Percentiles rank a stretch among this genome's conserved stretches.
Evolutionary conservation across 345 rosid genomes (phyloP).

Genomic region (Psidium friedrichsthalianum): DNA sequence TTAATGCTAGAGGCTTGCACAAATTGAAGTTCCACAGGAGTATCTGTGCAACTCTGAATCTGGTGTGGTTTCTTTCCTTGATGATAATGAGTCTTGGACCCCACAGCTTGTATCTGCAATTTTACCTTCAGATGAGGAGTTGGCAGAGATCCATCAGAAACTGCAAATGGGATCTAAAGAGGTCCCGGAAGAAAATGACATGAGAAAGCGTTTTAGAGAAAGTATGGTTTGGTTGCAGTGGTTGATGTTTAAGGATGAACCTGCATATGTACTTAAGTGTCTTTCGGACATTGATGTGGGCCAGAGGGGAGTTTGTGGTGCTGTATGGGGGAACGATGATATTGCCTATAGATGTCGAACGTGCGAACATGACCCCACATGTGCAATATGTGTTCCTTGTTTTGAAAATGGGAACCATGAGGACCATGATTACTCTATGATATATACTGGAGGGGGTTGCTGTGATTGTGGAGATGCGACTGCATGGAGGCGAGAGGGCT

Average conservation of each 20-base stretch:
- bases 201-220: conserved; percentile 40
- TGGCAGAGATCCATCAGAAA: conserved; percentile 21
- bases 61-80: conserved; percentile 47
- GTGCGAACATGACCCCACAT: conserved; percentile 81
- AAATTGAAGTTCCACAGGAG: conserved; percentile 47
- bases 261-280: conserved; percentile 31
- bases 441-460: conserved; percentile 86
- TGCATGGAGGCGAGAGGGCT: conserved; percentile 92
- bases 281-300: conserved; percentile 36
- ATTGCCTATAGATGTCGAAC: conserved; percentile 83
- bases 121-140: conserved; percentile 62
- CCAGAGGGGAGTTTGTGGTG: conserved; percentile 85
- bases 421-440: conserved; percentile 67
- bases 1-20: conserved; percentile 53
- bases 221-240: conserved; percentile 70
- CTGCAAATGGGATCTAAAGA: conserved; percentile 21
- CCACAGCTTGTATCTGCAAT: conserved; percentile 44
- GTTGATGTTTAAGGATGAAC: conserved; percentile 77
- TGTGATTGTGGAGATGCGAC: conserved; percentile 98
- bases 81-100: conserved; percentile 20
- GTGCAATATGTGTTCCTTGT: conserved; percentile 94
- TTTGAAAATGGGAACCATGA: conserved; percentile 72
- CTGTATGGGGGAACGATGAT: conserved; percentile 92
- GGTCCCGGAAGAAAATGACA: conserved; percentile 1
- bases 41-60: conserved; percentile 17